Evolutionary conservation across 495 filamentous ascomycete genomes (phyloP).

Genomic region (Ascodesmis nigricans): DNA sequence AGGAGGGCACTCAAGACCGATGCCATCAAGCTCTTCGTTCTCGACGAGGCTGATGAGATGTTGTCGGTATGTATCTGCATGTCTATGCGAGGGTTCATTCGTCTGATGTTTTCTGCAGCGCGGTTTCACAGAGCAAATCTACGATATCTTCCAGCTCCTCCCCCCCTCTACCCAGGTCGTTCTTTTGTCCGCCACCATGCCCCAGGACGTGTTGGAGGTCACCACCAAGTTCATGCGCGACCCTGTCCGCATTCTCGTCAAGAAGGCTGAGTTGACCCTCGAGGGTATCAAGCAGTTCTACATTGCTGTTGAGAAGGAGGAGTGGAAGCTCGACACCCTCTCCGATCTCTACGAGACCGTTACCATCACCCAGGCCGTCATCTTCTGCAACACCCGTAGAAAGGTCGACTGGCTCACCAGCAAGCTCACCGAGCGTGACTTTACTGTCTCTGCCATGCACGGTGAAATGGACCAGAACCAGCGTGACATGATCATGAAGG

Average conservation of each 20-base stretch:
- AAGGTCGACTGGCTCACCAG: slow-evolving; percentile 99
- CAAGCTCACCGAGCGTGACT: slow-evolving; percentile 93
- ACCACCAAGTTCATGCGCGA: slow-evolving; percentile 99
- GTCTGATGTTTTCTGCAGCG: slow-evolving; percentile 30
- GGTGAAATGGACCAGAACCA: slow-evolving; percentile 95
- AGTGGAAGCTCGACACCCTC: slow-evolving; percentile 98
- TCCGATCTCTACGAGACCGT: slow-evolving; percentile 98
- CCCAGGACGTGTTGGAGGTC: slow-evolving; percentile 95
- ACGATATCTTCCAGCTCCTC: slow-evolving; percentile 97
- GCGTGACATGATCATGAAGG: slow-evolving; percentile 99
- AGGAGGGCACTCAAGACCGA: slow-evolving; percentile 82
- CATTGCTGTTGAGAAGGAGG: slow-evolving; percentile 98
- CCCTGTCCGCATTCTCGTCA: slow-evolving; percentile 94
- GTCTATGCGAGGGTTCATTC: slow-evolving; percentile 20
- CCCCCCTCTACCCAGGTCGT: slow-evolving; percentile 96
- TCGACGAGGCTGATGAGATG: slow-evolving; percentile 98
- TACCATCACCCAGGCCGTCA: slow-evolving; percentile 97
- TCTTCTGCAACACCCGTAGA: slow-evolving; percentile 98
- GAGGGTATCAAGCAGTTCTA: slow-evolving; percentile 99
- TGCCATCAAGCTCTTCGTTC: slow-evolving; percentile 97
- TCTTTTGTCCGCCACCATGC: slow-evolving; percentile 90
- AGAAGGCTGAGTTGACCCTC: slow-evolving; percentile 96
- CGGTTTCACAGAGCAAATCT: slow-evolving; percentile 99
- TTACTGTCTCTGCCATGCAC: slow-evolving; percentile 98
- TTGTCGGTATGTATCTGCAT: slow-evolving; percentile 50